Conservation (phyloP, 768 basidiomycete species). For the Bullera alba region DNA sequence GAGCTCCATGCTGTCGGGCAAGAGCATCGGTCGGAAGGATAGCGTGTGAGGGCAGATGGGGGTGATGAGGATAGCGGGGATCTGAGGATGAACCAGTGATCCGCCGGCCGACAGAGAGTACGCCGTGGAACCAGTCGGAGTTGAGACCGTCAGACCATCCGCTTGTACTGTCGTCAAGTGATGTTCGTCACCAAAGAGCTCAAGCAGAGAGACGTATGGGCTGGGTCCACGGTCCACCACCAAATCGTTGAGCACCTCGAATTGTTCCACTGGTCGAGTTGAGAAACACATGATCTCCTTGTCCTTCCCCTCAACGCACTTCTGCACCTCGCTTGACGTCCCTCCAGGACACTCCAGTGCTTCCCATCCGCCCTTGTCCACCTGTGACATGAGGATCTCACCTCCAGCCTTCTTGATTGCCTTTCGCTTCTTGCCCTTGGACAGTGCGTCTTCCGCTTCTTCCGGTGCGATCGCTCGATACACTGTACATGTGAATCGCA, state of each 20-base stretch:
- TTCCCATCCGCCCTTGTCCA: constrained; percentile 91
- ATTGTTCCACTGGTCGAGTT: constrained; percentile 87
- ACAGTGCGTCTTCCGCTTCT: constrained; percentile 53
- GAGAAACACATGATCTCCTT: constrained; percentile 98
- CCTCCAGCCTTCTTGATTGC: constrained; percentile 91
- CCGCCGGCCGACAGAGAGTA: constrained; percentile 99
- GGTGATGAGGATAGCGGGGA: constrained; percentile 90
- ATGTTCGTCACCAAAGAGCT: constrained; percentile 97
- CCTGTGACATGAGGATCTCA: constrained; percentile 91
- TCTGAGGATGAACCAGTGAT: constrained; percentile 94
- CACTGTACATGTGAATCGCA: constrained; percentile 98
- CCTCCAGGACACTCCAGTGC: constrained; percentile 66
- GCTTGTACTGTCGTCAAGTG: constrained; percentile 99
- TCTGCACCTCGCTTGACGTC: background rate
- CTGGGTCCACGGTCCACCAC: constrained; percentile 97
- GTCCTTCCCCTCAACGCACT: constrained; percentile 55
- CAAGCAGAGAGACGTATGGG: constrained; percentile 90
- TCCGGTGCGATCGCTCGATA: constrained; percentile 81
- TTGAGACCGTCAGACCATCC: constrained; percentile 87
- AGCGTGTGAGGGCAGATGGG: constrained; percentile 98
- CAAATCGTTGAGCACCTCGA: constrained; percentile 93
- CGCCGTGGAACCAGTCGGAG: constrained; percentile 96
- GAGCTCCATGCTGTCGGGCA: constrained; percentile 97
- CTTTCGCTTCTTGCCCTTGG: constrained; percentile 48
- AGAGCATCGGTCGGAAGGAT: constrained; percentile 95